A percentile compares a stretch with the other conserved stretches of the same genome.
Conservation (phyloP, 2,329 filamentous ascomycete genomes). For the Hypoxylon sp. region DNA sequence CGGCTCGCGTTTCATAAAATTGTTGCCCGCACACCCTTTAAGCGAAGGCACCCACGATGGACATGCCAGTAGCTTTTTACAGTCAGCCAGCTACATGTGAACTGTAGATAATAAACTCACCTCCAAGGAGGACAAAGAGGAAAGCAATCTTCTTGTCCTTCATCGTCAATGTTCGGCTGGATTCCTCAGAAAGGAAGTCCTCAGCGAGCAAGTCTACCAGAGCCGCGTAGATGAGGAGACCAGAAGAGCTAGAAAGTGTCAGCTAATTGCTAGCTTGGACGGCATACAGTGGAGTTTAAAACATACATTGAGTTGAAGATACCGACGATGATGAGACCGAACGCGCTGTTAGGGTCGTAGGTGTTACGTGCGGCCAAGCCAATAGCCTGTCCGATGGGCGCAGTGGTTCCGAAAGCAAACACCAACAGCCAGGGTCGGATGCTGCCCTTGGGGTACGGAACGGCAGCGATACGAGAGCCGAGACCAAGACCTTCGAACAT, state of each 20-base stretch:
- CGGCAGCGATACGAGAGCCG: slow-evolving; percentile 78
- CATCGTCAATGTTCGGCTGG: slow-evolving; percentile 64
- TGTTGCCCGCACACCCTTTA: slow-evolving; percentile 48
- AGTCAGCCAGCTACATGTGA: slow-evolving; percentile 24
- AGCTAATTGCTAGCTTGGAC: slow-evolving; percentile 6
- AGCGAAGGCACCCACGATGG: slow-evolving; percentile 64
- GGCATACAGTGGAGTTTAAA: no score
- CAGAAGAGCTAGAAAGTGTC: slow-evolving; percentile 65
- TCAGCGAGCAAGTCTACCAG: slow-evolving; percentile 75
- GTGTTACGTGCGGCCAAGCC: slow-evolving; percentile 69
- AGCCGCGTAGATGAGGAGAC: slow-evolving; percentile 73
- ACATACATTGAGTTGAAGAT: slow-evolving; percentile 75
- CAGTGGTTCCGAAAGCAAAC: slow-evolving; percentile 74
- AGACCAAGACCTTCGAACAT: slow-evolving; percentile 79
- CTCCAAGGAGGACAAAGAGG: slow-evolving; percentile 65
- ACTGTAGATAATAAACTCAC: slow-evolving; percentile 54
- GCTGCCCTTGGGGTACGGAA: slow-evolving; percentile 71
- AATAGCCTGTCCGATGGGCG: slow-evolving; percentile 76
- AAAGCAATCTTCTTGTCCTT: slow-evolving; percentile 70
- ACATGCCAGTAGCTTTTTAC: slow-evolving; percentile 61
- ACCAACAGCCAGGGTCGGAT: slow-evolving; percentile 73
- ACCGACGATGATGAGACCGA: slow-evolving; percentile 75
- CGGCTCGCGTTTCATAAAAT: slow-evolving; percentile 18
- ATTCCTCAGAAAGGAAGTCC: slow-evolving; percentile 75
- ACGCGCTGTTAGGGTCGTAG: slow-evolving; percentile 75